A percentile compares a stretch with the other conserved stretches of the same genome.
Conservation (phyloP, 306 rosid genomes). For the Medicago truncatula region MtrunA17r5.0-ANR NC_053043.1:42437001-42437500, state of each 20-base stretch:
- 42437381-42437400: constrained; percentile 12
- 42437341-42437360: neutral
- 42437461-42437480: constrained; percentile 81
- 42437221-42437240: constrained; percentile 28
- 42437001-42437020: constrained; percentile 61
- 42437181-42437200: constrained; percentile 91
- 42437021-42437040: constrained; percentile 73
- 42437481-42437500: constrained; percentile 17
- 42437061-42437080: constrained; percentile 89
- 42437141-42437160: constrained; percentile 87
- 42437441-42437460: constrained; percentile 93
- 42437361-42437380: neutral
- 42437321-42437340: neutral
- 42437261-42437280: neutral
- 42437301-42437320: neutral
- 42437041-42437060: constrained; percentile 82
- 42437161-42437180: constrained; percentile 96
- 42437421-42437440: constrained; percentile 96
- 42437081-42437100: constrained; percentile 90
- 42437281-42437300: neutral
- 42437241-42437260: neutral
- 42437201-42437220: constrained; percentile 68
- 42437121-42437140: constrained; percentile 94
- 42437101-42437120: constrained; percentile 76
- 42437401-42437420: constrained; percentile 92